Conservation (phyloP, 768 basidiomycete genomes). For the Glaciozyma antarctica region DNA sequence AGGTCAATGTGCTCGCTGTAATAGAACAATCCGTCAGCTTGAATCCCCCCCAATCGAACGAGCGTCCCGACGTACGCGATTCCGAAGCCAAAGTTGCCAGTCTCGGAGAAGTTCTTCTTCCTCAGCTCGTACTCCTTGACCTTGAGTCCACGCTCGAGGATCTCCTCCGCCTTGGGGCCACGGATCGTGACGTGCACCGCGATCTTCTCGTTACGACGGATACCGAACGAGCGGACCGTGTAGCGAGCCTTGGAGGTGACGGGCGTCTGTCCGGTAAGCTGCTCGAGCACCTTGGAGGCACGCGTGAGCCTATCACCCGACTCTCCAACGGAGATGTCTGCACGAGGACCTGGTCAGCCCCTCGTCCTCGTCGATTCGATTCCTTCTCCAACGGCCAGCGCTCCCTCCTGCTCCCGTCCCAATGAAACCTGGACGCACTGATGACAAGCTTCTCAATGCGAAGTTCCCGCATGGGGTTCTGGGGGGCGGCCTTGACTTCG, state of each 20-base stretch:
- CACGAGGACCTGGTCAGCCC: conserved; percentile 1
- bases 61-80: not conserved
- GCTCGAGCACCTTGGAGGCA: conserved; percentile 98
- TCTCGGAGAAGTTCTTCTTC: conserved; percentile 95
- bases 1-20: conserved; percentile 84
- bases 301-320: conserved; percentile 98
- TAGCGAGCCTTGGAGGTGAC: conserved; percentile 99
- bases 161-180: conserved; percentile 98
- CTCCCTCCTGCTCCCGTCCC: not conserved
- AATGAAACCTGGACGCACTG: conserved; percentile 58
- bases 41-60: too few species aligned
- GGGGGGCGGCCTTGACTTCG: conserved; percentile 76
- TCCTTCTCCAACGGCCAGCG: not conserved
- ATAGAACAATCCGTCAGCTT: not conserved
- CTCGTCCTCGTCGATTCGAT: not conserved
- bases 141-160: conserved; percentile 95
- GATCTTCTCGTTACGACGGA: conserved; percentile 99
- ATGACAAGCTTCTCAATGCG: conserved; percentile 98
- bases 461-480: conserved; percentile 54
- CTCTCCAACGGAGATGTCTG: conserved; percentile 99
- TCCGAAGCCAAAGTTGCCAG: conserved; percentile 96
- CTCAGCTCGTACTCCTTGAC: conserved; percentile 99
- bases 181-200: conserved; percentile 82
- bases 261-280: conserved; percentile 97
- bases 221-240: conserved; percentile 97